Percentiles rank a stretch among this genome's conserved stretches.
These are phyloP conservation scores for Colletotrichum sp. DNA, from an alignment of 2,329 filamentous ascomycete genomes.

Conservation along the genomic window DNA sequence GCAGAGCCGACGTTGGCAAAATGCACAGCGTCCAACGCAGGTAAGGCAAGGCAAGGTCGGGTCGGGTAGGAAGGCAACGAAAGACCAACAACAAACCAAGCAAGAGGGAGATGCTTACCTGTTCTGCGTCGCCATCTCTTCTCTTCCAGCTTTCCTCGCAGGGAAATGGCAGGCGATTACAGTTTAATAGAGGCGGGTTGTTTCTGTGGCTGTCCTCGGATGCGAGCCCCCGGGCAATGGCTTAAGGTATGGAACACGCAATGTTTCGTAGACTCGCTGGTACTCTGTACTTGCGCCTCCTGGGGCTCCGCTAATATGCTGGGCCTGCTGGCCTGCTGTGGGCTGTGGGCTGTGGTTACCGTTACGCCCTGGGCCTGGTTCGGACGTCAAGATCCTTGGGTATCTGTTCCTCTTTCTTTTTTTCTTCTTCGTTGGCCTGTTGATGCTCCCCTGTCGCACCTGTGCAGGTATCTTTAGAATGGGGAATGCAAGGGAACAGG, in stretches of 20 bases:
- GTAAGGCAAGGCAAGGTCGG: background rate
- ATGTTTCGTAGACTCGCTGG: conserved; percentile 21
- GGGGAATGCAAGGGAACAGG: background rate
- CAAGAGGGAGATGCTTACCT: conserved; percentile 29
- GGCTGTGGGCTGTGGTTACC: background rate
- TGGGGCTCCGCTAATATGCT: conserved; percentile 10
- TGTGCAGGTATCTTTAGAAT: background rate
- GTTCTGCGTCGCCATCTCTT: conserved; percentile 38
- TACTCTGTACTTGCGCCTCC: conserved; percentile 16
- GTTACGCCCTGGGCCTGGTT: background rate
- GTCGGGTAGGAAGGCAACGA: background rate
- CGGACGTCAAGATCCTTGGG: conserved; percentile 5
- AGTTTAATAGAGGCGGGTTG: conserved; percentile 16
- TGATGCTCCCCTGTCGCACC: background rate
- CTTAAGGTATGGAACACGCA: conserved; percentile 22
- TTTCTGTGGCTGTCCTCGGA: conserved; percentile 17
- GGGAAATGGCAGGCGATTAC: conserved; percentile 4
- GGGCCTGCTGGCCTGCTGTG: background rate
- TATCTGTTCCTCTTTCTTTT: background rate
- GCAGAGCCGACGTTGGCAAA: background rate
- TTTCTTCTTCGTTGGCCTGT: background rate
- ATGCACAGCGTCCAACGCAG: background rate
- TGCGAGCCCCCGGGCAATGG: conserved; percentile 10
- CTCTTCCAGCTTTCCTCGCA: background rate
- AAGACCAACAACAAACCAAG: background rate